Base-by-base conservation (phyloP, 2,329 filamentous ascomycete species). In the Zopfia rhizophila region DNA sequence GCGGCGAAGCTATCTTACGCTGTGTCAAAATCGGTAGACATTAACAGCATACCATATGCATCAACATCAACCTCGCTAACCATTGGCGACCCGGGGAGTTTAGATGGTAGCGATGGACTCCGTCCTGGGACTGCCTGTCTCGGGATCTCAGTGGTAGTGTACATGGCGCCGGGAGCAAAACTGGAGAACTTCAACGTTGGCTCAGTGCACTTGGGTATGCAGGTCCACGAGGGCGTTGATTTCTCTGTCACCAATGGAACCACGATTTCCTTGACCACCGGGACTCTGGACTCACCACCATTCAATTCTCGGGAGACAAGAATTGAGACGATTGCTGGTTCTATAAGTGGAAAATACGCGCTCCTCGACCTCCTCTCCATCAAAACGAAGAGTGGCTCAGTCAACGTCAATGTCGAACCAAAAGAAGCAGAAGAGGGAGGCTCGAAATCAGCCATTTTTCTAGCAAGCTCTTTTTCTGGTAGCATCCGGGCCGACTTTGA, bases 301-400 rank as follows among this genome's bases (percentile, higher is more conserved):
- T 61, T 72, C 43, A 58, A 65, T 35, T 73, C 72, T 2, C 68
- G 72, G 10, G 61, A 72, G 38, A 76, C 70, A n/a, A 56, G 60
- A 13, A 66, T 78, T 8, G 60, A 72, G 17, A 68, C 70, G 5
- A 65, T 65, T 4, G 72, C 72, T 0, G 74, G 74, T 6, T 69
- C 69, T 13, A 72, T 78, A 31, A 70, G 59, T 32, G 76, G 76
- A 1, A 64, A 56, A 8, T 77, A 73, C 53, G 61, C 71, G 4
- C 63, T 78, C 3, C 58, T 58, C 11, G 73, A 78, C 40, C 56
- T 74, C 6, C 58, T 78, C 7, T 66, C 60, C 13, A 61, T 78
- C 23, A 65, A 58, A 2, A 75, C 73, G 1, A 66, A 61, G 17
- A 70, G 69, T n/a, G 76, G 76, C 13, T 68, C 63, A 3, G 69